These are phyloP conservation scores for Kokia cookei DNA, from an alignment of 441 rosid species.

Conservation along the genomic window DNA sequence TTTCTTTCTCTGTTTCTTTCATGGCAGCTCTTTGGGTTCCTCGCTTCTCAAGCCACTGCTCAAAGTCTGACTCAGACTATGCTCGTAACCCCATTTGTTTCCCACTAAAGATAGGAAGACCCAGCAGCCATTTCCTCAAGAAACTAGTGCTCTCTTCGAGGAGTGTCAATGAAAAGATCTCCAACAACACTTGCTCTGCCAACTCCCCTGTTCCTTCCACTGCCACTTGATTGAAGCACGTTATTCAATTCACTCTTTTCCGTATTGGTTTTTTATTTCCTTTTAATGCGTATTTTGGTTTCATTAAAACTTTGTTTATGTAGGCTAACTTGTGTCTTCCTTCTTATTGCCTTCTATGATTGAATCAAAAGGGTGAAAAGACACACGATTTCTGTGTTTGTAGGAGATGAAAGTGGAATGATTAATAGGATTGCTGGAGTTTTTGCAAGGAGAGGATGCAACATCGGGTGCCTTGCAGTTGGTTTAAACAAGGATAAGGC, in stretches of 20 bases:
- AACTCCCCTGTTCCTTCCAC: background rate
- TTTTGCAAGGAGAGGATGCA: constrained; percentile 71
- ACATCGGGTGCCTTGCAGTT: constrained; percentile 65
- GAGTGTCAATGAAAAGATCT: constrained; percentile 2
- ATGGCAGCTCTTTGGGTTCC: constrained; percentile 7
- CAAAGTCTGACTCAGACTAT: background rate
- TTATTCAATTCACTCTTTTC: background rate
- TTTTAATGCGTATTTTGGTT: no score
- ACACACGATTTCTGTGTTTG: constrained; percentile 66
- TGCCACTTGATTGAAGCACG: background rate
- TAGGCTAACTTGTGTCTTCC: no score
- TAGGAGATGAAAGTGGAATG: constrained; percentile 78
- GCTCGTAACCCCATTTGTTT: background rate
- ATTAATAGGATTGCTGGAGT: constrained; percentile 75
- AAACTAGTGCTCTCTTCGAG: background rate
- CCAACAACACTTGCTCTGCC: background rate
- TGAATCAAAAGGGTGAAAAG: constrained; percentile 40
- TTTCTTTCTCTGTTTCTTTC: background rate
- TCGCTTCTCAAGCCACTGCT: background rate
- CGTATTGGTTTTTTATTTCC: background rate
- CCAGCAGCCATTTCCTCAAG: background rate
- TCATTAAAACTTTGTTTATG: no score
- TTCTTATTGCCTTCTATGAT: background rate
- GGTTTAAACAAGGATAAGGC: constrained; percentile 67
- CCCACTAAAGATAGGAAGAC: background rate